Evolutionary conservation across 1,139 yeast species (phyloP), one percentile per base, ranked within the genome.

Genomic region (Ogataea hybrid): DNA sequence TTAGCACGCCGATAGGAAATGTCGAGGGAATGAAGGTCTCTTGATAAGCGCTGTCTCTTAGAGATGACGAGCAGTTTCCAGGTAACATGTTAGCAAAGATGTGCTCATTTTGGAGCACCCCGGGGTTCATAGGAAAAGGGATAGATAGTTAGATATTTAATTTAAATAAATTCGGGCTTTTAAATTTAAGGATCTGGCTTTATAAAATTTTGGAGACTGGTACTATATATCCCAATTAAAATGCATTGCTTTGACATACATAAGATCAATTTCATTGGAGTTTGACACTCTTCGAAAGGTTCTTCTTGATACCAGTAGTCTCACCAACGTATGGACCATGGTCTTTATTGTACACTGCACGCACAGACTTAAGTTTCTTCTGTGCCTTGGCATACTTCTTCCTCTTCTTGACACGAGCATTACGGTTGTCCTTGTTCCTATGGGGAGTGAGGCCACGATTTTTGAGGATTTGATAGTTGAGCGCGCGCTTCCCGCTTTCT

Each of bases 351-450:
- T 84, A 89, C 21, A 89, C 97, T 47, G 87, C 88, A 65, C 96
- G 83, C 50, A 87, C 84, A 47, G 95, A 84, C 61, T 83, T 82
- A 63, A 94, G 83, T 65, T 89, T 89, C 88, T 89, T 90, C 71
- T 89, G 82, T 30, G 99, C 98, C 63, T 79, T 77, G 51, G 88
- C 97, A 70, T 86, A 92, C 79, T 88, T 88, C 81, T 82, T 86
- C 75, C 97, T 84, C 95, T 92, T 92, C 75, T 92, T 92, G 61
- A 92, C 97, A 69, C 99, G 84, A 32, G 97, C 79, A 63, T 92
- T 94, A 69, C 97, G 78, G 71, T 85, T 82, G 54, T 88, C 97
- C 74, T 92, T 92, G 72, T 85, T 85, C 62, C 96, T 78, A 65
- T 84, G 84, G 18, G 95, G 90, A 2, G 97, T 88, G 52, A 92